Evolutionary conservation across 2,329 filamentous ascomycete genomes (phyloP).

Genomic region (Leptographium flavum): DNA sequence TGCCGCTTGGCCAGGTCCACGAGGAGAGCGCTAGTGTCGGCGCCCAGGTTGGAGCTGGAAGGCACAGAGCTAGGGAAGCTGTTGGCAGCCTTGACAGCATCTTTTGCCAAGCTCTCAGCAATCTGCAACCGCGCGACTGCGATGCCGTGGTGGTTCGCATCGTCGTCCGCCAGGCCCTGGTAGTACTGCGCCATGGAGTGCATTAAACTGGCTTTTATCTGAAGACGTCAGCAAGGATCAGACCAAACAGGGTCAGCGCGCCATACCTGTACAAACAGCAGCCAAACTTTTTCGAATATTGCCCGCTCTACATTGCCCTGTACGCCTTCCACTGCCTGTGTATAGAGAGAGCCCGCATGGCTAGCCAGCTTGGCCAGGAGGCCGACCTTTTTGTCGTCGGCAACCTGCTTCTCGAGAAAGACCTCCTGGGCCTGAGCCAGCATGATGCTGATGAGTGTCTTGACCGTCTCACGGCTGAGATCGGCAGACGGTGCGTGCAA

Average conservation of each 20-base stretch:
- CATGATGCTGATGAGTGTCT: slow-evolving; percentile 83
- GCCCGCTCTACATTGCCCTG: slow-evolving; percentile 86
- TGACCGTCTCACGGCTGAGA: slow-evolving; percentile 86
- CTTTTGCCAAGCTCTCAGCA: slow-evolving; percentile 64
- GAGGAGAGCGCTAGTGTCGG: slow-evolving; percentile 62
- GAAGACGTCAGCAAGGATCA: background rate
- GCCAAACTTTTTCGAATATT: slow-evolving; percentile 90
- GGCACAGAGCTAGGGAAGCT: slow-evolving; percentile 70
- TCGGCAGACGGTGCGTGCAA: slow-evolving; percentile 94
- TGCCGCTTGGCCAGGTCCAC: slow-evolving; percentile 78
- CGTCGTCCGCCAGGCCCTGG: slow-evolving; percentile 81
- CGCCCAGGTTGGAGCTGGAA: slow-evolving; percentile 66
- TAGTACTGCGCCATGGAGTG: slow-evolving; percentile 83
- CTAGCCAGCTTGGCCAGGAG: slow-evolving; percentile 85
- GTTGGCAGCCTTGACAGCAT: slow-evolving; percentile 62
- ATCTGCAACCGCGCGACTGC: slow-evolving; percentile 72
- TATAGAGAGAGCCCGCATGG: slow-evolving; percentile 78
- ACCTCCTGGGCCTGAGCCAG: slow-evolving; percentile 94
- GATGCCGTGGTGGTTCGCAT: slow-evolving; percentile 72
- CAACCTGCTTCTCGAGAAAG: slow-evolving; percentile 90
- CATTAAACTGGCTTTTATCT: slow-evolving; percentile 71
- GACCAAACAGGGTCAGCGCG: background rate
- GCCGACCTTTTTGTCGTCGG: slow-evolving; percentile 83
- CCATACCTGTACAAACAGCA: slow-evolving; percentile 62
- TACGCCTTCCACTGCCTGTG: slow-evolving; percentile 74